Conservation (phyloP, 108 stramenopile genomes). For the Epipyxis sp. region DNA sequence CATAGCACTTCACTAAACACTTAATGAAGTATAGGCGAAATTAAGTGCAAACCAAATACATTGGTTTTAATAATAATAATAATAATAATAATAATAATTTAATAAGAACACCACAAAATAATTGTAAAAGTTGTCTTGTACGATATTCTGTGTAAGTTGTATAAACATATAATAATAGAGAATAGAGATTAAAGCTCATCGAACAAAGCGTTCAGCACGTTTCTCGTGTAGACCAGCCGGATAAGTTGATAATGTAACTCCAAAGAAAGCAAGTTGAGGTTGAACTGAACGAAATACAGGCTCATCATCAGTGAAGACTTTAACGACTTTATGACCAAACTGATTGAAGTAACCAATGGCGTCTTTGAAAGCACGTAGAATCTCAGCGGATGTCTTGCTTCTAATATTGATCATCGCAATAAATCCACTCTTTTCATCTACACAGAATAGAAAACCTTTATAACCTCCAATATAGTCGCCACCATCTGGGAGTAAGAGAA, state of each 20-base stretch:
- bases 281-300: neutral
- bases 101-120: too few species aligned
- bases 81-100: too few species aligned
- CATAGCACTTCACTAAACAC: too few species aligned
- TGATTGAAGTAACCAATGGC: neutral
- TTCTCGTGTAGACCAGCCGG: neutral
- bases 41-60: too few species aligned
- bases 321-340: neutral
- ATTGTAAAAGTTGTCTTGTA: too few species aligned
- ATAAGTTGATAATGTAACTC: neutral
- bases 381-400: neutral
- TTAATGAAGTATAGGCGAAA: too few species aligned
- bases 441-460: neutral
- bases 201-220: neutral
- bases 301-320: neutral
- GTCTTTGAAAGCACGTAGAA: neutral
- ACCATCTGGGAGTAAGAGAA: neutral
- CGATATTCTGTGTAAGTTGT: too few species aligned
- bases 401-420: neutral
- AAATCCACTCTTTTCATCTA: conserved; percentile 9
- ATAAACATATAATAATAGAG: too few species aligned
- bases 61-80: too few species aligned
- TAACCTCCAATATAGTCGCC: neutral
- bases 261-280: neutral
- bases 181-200: too few species aligned